A percentile compares a stretch with the other conserved stretches of the same genome.
Conservation (phyloP, 83 land plant genomes). For the Picea engelmannii region DNA sequence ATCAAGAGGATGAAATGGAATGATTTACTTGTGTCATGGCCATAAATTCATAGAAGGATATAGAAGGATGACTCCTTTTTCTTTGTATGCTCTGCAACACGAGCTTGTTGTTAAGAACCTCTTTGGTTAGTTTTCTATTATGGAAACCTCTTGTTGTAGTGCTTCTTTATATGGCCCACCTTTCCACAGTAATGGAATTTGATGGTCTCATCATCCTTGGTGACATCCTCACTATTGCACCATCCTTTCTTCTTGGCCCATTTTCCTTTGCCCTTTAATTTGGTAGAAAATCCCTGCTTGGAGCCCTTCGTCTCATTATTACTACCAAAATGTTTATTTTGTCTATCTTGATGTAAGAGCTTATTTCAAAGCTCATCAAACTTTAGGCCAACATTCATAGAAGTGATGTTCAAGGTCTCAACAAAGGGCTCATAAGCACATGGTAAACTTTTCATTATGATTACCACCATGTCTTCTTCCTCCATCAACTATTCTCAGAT, state of each 20-base stretch:
- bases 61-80: not conserved
- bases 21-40: no score
- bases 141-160: not conserved
- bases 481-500: no score
- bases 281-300: not conserved
- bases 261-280: not conserved
- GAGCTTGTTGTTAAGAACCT: not conserved
- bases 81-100: not conserved
- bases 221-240: not conserved
- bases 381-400: not conserved
- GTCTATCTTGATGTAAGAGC: not conserved
- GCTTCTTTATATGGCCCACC: not conserved
- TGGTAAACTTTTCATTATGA: not conserved
- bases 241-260: not conserved
- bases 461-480: no score
- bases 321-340: not conserved
- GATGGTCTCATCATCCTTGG: not conserved
- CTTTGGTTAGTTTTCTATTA: no score
- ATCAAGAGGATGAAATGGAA: no score
- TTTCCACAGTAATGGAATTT: no score
- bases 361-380: not conserved
- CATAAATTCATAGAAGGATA: no score
- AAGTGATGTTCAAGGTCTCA: not conserved
- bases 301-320: not conserved
- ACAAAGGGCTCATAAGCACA: not conserved